Percentiles rank a stretch among this genome's conserved stretches.
Evolutionary conservation across 306 rosid species (phyloP).

Genomic region (Rubus parviflorus): DNA sequence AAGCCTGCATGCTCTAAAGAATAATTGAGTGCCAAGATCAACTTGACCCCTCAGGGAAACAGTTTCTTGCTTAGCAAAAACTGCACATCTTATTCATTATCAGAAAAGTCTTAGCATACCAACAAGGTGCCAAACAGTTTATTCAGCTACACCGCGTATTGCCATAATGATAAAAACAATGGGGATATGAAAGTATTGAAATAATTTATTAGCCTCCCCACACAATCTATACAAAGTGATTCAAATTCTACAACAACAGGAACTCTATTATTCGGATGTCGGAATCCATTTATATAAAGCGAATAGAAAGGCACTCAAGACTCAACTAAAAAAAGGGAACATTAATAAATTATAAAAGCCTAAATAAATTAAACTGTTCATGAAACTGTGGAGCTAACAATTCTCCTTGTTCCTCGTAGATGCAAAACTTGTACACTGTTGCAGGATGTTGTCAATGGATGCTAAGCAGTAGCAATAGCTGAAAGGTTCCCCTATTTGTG

Average conservation of each 20-base stretch:
- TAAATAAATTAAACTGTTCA: conserved; percentile 32
- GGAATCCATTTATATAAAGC: conserved; percentile 17
- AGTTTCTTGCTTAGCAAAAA: neutral
- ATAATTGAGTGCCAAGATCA: neutral
- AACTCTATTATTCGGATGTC: conserved; percentile 10
- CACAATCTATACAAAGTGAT: conserved; percentile 36
- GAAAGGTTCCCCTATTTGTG: conserved; percentile 25
- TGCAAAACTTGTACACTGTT: conserved; percentile 33
- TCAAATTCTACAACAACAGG: conserved; percentile 18
- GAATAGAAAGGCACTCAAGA: conserved; percentile 33
- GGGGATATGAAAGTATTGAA: neutral
- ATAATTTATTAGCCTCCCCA: conserved; percentile 31
- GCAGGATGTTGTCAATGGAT: conserved; percentile 32
- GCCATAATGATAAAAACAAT: neutral
- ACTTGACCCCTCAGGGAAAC: neutral
- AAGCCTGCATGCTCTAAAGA: neutral
- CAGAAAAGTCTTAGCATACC: neutral
- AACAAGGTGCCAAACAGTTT: neutral
- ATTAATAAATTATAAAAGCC: conserved; percentile 27
- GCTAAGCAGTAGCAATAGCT: conserved; percentile 28
- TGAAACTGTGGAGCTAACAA: conserved; percentile 33
- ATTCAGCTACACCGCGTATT: neutral
- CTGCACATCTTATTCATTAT: neutral
- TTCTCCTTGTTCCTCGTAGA: conserved; percentile 25
- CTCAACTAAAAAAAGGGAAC: conserved; percentile 4